phyloP scores from a whole-genome alignment of 345 rosid genomes.

The Eutrema heterophyllum region DNA sequence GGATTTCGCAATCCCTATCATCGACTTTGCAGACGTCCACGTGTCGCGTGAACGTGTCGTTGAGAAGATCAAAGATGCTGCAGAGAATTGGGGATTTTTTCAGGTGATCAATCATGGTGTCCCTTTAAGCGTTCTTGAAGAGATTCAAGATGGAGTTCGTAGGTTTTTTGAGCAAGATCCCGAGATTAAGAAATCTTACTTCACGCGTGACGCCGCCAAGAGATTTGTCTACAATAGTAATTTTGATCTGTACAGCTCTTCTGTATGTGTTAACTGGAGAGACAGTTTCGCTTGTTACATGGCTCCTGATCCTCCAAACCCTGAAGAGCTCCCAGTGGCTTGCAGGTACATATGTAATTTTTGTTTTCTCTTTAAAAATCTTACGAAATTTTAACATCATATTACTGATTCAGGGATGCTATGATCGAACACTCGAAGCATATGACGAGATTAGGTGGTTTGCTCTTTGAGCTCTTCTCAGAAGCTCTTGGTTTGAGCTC shows the following conservation, averaged over 20 bases:
- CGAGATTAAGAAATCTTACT: conserved; percentile 35
- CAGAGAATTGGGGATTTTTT: conserved; percentile 48
- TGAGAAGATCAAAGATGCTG: conserved; percentile 26
- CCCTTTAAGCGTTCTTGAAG: conserved; percentile 29
- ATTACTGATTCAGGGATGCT: conserved; percentile 32
- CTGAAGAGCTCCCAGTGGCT: conserved; percentile 42
- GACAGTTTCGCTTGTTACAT: conserved; percentile 37
- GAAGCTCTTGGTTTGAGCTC: conserved; percentile 42
- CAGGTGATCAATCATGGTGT: conserved; percentile 50
- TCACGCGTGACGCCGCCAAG: conserved; percentile 24
- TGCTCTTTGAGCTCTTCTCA: conserved; percentile 34
- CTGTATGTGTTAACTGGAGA: conserved; percentile 41
- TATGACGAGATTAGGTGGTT: conserved; percentile 29
- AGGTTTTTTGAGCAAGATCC: conserved; percentile 40
- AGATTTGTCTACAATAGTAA: conserved; percentile 34
- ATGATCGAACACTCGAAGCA: conserved; percentile 31
- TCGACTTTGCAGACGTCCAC: conserved; percentile 32
- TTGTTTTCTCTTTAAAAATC: not conserved
- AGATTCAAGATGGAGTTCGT: conserved; percentile 25
- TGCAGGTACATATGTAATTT: conserved; percentile 36
- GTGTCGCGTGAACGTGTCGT: conserved; percentile 12
- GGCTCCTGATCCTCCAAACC: conserved; percentile 39
- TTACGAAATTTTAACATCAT: not conserved
- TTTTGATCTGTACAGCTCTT: conserved; percentile 33
- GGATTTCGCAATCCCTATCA: conserved; percentile 27